Base-by-base conservation (phyloP, 306 rosid species). In the Trifolium repens region DNA sequence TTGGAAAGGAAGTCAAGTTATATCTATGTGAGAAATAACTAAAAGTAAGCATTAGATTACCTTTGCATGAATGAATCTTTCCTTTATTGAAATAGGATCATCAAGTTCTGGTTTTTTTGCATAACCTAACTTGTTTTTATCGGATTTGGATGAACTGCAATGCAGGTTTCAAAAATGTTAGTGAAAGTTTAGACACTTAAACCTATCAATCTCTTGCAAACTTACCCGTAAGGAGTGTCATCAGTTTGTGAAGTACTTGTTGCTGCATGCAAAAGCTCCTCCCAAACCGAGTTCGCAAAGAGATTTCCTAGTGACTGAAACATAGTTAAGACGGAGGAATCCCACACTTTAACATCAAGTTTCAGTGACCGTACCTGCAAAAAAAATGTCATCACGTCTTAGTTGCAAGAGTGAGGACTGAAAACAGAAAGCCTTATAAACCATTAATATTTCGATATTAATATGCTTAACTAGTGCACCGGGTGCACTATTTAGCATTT, bases 271-370 rank as follows among this genome's bases (percentile, higher is more conserved):
- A 91, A 82, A 61, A 82, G 69, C 82, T 91, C 96, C 80, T 91
- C 97, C 97, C 97, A 91, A 69, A 91, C 85, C 3, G 97, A 86
- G 85, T 91, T 91, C 15, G 84, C 87, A 44, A 72, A 91, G 68
- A 79, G 75, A 86, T 91, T 91, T 1, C 97, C 97, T 15, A 91
- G 78, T 9, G 93, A 89, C 72, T 86, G 86, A 84, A 91, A 89
- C 87, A 91, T 68, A 50, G 72, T 78, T 75, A 91, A 64, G 63
- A 91, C 91, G 8, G 89, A 81, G 49, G 88, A 70, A 63, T 91
- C 93, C 97, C 97, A 91, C 54, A 86, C 87, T 83, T 89, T 91
- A 77, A 91, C 97, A 89, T 89, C 97, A 52, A 89, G 97, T 39
- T 88, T 89, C 63, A 91, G 82, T 70, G 97, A 91, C 77, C 97